phyloP scores from a whole-genome alignment of 2,329 filamentous ascomycete species.

The Cadophora sp. region DNA sequence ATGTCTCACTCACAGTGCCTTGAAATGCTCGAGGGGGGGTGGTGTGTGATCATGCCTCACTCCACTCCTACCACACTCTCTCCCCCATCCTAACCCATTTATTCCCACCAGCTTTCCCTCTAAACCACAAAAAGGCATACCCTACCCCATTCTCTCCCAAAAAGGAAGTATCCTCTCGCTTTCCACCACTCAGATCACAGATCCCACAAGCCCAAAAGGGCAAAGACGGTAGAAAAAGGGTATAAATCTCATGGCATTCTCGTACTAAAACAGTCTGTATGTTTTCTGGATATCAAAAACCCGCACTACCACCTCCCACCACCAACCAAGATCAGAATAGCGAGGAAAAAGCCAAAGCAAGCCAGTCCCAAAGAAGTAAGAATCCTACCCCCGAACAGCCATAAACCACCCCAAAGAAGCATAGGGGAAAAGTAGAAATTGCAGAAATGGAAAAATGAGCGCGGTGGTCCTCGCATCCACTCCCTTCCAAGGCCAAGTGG shows the following conservation, averaged over 20 bases:
- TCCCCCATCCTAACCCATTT: background rate
- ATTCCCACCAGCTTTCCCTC: background rate
- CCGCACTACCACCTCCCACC: background rate
- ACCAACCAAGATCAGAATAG: background rate
- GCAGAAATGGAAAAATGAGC: background rate
- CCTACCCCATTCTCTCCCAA: background rate
- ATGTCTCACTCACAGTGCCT: background rate
- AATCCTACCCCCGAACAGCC: slow-evolving; percentile 11
- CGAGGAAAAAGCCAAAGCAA: background rate
- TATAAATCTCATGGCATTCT: slow-evolving; percentile 4
- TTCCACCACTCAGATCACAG: background rate
- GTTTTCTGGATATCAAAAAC: slow-evolving; percentile 7
- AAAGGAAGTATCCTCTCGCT: slow-evolving; percentile 5
- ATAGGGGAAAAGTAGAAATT: background rate
- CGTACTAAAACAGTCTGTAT: background rate
- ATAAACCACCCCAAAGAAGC: slow-evolving; percentile 18
- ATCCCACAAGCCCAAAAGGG: background rate
- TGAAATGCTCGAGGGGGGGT: background rate
- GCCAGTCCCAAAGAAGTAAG: slow-evolving; percentile 6
- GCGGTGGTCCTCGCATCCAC: background rate
- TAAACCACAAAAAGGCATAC: slow-evolving; percentile 14
- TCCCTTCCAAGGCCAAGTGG: background rate
- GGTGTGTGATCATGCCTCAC: background rate
- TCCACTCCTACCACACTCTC: too few relatives aligned
- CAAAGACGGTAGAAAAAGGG: background rate